Conservation (phyloP, 2,329 filamentous ascomycete genomes). For the Ascochyta viciae-villosae region DNA sequence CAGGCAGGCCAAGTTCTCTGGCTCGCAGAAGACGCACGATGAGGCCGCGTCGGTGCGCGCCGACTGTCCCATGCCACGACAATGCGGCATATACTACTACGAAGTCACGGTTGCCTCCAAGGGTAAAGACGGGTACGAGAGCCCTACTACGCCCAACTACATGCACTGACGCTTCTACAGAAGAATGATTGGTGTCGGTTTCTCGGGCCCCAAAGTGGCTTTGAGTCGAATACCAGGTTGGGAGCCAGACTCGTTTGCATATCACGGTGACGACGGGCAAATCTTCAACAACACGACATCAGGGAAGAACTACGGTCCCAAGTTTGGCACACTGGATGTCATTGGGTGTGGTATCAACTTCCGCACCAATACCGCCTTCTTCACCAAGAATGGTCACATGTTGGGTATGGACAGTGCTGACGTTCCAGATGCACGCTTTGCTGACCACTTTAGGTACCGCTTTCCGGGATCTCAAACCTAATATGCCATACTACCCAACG, state of each 20-base stretch:
- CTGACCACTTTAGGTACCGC: slow-evolving; percentile 65
- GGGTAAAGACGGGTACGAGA: slow-evolving; percentile 69
- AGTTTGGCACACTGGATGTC: slow-evolving; percentile 65
- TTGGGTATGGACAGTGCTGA: slow-evolving; percentile 54
- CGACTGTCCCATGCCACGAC: slow-evolving; percentile 83
- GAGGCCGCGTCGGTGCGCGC: slow-evolving; percentile 85
- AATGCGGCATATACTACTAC: slow-evolving; percentile 95
- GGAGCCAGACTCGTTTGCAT: slow-evolving; percentile 71
- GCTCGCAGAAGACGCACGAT: slow-evolving; percentile 64
- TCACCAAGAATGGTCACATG: slow-evolving; percentile 69
- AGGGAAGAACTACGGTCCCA: slow-evolving; percentile 65
- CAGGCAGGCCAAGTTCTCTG: slow-evolving; percentile 70
- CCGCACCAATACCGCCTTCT: slow-evolving; percentile 66
- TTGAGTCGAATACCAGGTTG: slow-evolving; percentile 69
- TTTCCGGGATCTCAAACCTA: slow-evolving; percentile 69
- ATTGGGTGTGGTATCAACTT: slow-evolving; percentile 72
- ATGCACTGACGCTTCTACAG: slow-evolving; percentile 34
- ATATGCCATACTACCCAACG: slow-evolving; percentile 68
- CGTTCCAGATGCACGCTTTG: not conserved
- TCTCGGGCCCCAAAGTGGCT: slow-evolving; percentile 65
- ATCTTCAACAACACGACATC: slow-evolving; percentile 66
- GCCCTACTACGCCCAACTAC: slow-evolving; percentile 26
- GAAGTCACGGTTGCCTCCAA: slow-evolving; percentile 74
- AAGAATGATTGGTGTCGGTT: slow-evolving; percentile 64
- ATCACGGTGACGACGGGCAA: slow-evolving; percentile 71